Percentiles rank a stretch among this genome's conserved stretches.
These are phyloP conservation scores for Leccinum insolens DNA, from an alignment of 1,284 basidiomycete genomes.

Conservation along the genomic window DNA sequence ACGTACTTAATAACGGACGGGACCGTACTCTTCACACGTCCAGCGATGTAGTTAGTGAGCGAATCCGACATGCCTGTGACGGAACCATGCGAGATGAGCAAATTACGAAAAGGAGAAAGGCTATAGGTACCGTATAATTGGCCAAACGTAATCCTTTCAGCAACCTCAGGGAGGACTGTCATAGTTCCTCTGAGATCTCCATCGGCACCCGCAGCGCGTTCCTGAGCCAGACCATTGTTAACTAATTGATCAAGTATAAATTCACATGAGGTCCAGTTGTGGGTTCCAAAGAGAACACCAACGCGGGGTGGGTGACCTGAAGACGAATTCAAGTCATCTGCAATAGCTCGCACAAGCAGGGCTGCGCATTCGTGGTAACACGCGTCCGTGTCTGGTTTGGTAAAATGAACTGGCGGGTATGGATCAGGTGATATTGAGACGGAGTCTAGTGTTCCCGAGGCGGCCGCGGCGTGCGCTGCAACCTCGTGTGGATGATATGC, in stretches of 20 bases:
- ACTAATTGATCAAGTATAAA: constrained; percentile 67
- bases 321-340: constrained; percentile 24
- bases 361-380: constrained; percentile 76
- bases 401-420: constrained; percentile 67
- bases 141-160: constrained; percentile 74
- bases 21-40: constrained; percentile 52
- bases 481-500: constrained; percentile 89
- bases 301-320: constrained; percentile 43
- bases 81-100: not conserved
- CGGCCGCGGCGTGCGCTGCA: constrained; percentile 44
- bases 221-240: constrained; percentile 54
- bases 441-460: constrained; percentile 14
- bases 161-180: constrained; percentile 51
- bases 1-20: constrained; percentile 86
- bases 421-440: constrained; percentile 57
- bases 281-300: constrained; percentile 84
- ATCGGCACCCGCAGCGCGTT: constrained; percentile 19
- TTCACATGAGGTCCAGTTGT: constrained; percentile 74
- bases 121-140: constrained; percentile 78
- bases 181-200: constrained; percentile 37
- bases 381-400: constrained; percentile 77
- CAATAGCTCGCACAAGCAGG: constrained; percentile 63
- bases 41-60: constrained; percentile 71
- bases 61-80: constrained; percentile 81
- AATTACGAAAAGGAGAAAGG: not conserved